These are phyloP conservation scores for Pilobolus umbonatus DNA, from an alignment of 192 early-diverging fungal genomes.

Conservation along the genomic window DNA sequence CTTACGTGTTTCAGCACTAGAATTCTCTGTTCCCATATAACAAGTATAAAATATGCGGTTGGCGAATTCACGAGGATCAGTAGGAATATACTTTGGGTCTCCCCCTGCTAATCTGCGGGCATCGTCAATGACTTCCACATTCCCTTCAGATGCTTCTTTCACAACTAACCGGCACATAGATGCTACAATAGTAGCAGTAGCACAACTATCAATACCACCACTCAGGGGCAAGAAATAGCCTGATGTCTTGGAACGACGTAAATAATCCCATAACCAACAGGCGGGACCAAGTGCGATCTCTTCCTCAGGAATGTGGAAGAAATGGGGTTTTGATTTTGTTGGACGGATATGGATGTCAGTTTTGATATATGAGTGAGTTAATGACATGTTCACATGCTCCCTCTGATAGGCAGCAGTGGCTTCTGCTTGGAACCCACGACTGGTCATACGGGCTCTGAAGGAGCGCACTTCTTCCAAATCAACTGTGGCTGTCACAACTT, in stretches of 20 bases:
- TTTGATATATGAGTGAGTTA: slow-evolving; percentile 44
- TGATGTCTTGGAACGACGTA: slow-evolving; percentile 80
- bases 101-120: slow-evolving; percentile 60
- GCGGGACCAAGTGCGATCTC: slow-evolving; percentile 93
- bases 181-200: slow-evolving; percentile 79
- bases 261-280: slow-evolving; percentile 99
- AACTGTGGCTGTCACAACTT: slow-evolving; percentile 87
- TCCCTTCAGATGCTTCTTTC: slow-evolving; percentile 55
- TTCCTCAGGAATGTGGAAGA: slow-evolving; percentile 76
- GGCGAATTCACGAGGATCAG: slow-evolving; percentile 77
- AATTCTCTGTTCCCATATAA: slow-evolving; percentile 95
- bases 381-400: slow-evolving; percentile 50
- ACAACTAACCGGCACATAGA: slow-evolving; percentile 89
- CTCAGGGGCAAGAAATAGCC: slow-evolving; percentile 96
- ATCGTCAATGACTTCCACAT: slow-evolving; percentile 71
- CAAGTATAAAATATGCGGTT: slow-evolving; percentile 86
- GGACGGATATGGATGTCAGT: slow-evolving; percentile 42
- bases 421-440: slow-evolving; percentile 80
- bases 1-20: slow-evolving; percentile 73
- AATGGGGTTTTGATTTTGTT: slow-evolving; percentile 36
- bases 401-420: slow-evolving; percentile 58
- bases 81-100: slow-evolving; percentile 61
- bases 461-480: slow-evolving; percentile 88
- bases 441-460: slow-evolving; percentile 62
- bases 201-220: slow-evolving; percentile 97